Base-by-base conservation (phyloP, 257 asterid genomes). In the Solanum pimpinellifolium region DNA sequence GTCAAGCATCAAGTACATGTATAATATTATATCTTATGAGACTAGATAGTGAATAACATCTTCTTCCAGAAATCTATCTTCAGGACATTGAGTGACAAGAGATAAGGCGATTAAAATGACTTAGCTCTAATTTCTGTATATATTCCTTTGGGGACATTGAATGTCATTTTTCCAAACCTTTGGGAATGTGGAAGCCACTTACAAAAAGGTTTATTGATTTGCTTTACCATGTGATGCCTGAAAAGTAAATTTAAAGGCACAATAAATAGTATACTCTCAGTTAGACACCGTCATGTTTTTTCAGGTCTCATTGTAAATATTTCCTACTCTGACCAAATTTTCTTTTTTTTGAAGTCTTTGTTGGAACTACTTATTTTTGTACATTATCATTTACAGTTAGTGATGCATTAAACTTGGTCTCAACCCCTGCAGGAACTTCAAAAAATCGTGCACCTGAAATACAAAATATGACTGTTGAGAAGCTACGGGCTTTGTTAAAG, bases 391-490 rank as follows among this genome's bases (percentile, higher is more conserved):
- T 52, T 49, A 18, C 59, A 29, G 12, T 81, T 49, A 31, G 44
- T 80, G 29, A 29, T 47, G 70, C 11, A 81, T 47, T 49, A 31
- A 81, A 27, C 16, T 42, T 49, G 15, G 75, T 81, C 69, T 74
- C 47, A 68, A 75, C 59, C 68, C 52, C 83, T n/a, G 76, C 85
- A 87, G 91, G 87, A 83, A 92, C 91, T 83, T 88, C 93, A n/a
- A 90, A 87, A 83, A 68, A 91, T 66, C 83, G 62, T 25, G 72
- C 74, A 72, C 91, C 88, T 65, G 93, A 91, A 87, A 88, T 94
- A 69, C 97, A 89, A 88, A 89, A 91, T 87, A 86, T 96, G 92
- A 96, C 97, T 1, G 98, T 94, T 25, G 97, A 94, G 76, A 93
- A 91, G 83, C 90, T 96, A 11, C 97, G 98, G 81, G 90, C 89